phyloP scores from a whole-genome alignment of 2,329 filamentous ascomycete genomes.

The Botrytis fragariae region DNA sequence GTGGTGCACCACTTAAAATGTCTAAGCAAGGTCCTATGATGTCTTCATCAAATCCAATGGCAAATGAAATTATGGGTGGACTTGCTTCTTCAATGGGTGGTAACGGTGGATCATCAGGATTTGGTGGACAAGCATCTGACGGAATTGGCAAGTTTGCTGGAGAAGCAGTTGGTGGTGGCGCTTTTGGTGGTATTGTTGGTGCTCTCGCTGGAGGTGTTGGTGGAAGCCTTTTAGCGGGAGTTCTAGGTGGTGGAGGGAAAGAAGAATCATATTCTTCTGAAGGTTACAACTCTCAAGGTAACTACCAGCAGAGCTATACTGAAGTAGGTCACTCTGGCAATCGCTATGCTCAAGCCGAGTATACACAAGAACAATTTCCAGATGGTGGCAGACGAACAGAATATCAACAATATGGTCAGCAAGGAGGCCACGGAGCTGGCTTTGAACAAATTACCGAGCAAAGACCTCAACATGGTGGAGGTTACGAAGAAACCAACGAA shows the following conservation, averaged over 20 bases:
- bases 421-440: slow-evolving; percentile 45
- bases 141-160: slow-evolving; percentile 52
- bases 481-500: slow-evolving; percentile 59
- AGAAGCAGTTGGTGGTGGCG: slow-evolving; percentile 61
- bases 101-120: slow-evolving; percentile 27
- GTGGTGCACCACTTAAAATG: slow-evolving; percentile 73
- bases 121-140: slow-evolving; percentile 17
- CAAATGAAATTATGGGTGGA: slow-evolving; percentile 56
- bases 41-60: slow-evolving; percentile 34
- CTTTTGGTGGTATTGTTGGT: slow-evolving; percentile 68
- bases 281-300: slow-evolving; percentile 57
- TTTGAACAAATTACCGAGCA: slow-evolving; percentile 59
- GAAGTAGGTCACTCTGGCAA: slow-evolving; percentile 55
- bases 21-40: slow-evolving; percentile 60
- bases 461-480: slow-evolving; percentile 50
- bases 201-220: slow-evolving; percentile 65
- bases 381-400: slow-evolving; percentile 57
- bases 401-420: slow-evolving; percentile 58
- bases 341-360: slow-evolving; percentile 36
- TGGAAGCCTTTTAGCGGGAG: slow-evolving; percentile 62
- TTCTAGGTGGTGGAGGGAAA: slow-evolving; percentile 46
- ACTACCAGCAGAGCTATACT: slow-evolving; percentile 58
- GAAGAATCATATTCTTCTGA: slow-evolving; percentile 53
- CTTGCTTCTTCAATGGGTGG: slow-evolving; percentile 49
- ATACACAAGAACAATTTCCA: slow-evolving; percentile 54